Evolutionary conservation across 768 basidiomycete species (phyloP), one percentile per base, ranked within the genome.

Genomic region (Psilocybe sp.): DNA sequence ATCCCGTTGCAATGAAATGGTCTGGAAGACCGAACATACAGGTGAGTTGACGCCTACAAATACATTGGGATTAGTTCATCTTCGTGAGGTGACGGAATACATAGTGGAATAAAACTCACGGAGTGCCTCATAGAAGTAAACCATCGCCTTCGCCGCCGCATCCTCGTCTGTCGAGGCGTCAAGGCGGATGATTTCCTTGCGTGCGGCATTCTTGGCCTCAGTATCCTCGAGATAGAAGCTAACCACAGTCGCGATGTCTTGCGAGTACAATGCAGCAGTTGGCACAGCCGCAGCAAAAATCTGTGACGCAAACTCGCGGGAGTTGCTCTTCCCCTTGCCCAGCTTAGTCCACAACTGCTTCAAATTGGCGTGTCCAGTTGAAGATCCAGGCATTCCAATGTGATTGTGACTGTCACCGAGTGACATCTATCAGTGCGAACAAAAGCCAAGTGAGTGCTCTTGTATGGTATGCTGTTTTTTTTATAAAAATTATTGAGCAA

Each of bases 261-360:
- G 72, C 1, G 82, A 81, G 67, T 80, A 85, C 5, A 79, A 59
- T 0, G 80, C 68, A 2, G 78, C 74, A 13, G 81, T 80, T 5
- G 82, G 81, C 11, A 85, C 73, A 13, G 74, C 61, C 41, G 82
- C 77, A 7, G 75, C 71, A 54, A 87, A 78, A 7, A 81, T 65
- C 20, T 70, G 68, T n/a, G 68, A 63, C 1, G 80, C 74, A n/a
- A 83, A 60, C 18, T 75, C 62, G 53, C 66, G 50, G 51, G 57
- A 32, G 51, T 51, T 47, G 33, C 41, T 42, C 5, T 45, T 61
- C 20, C 38, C 39, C 37, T 61, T 60, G 40, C 58, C 54, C 10
- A 64, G 50, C 0, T 49, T 43, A 14, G 54, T 47, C 31, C 62
- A 52, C 2, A 78, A 62, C 20, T 60, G 59, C 34, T 56, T 58